Percentiles rank a stretch among this genome's conserved stretches.
phyloP scores from a whole-genome alignment of 192 early-diverging fungal genomes.

The Mortierella hygrophila region DNA sequence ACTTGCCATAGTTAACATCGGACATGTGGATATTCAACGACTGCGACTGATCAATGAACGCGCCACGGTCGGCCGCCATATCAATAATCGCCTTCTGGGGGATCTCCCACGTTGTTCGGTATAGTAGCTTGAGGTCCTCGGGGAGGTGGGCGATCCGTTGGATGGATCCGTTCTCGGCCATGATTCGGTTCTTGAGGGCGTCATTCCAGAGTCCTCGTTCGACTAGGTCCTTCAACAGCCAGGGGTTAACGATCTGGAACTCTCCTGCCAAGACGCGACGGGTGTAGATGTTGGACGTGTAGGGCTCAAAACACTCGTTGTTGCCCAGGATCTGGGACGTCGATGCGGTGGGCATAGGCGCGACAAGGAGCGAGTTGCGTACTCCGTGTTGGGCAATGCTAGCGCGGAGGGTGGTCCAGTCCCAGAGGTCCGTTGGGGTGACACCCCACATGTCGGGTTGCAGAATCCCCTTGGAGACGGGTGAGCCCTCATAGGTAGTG shows the following conservation, averaged over 20 bases:
- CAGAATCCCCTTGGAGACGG: constrained; percentile 88
- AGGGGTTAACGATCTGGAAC: constrained; percentile 98
- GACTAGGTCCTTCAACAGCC: constrained; percentile 94
- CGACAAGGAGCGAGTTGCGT: constrained; percentile 94
- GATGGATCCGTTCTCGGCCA: constrained; percentile 90
- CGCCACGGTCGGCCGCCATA: constrained; percentile 97
- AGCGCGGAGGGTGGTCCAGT: constrained; percentile 89
- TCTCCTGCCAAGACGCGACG: constrained; percentile 96
- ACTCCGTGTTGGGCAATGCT: constrained; percentile 87
- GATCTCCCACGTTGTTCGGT: constrained; percentile 98
- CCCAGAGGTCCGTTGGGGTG: constrained; percentile 84
- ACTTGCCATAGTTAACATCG: constrained; percentile 92
- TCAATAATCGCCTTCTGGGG: constrained; percentile 90
- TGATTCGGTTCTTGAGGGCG: constrained; percentile 92
- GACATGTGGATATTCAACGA: constrained; percentile 95
- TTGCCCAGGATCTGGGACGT: constrained; percentile 97
- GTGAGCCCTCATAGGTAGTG: constrained; percentile 89
- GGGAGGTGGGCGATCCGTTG: constrained; percentile 84
- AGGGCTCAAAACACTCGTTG: constrained; percentile 98
- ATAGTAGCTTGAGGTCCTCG: constrained; percentile 86
- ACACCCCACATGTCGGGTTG: constrained; percentile 97
- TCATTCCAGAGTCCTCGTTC: constrained; percentile 95
- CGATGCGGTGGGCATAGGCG: constrained; percentile 98
- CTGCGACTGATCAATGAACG: constrained; percentile 98
- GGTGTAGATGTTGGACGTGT: constrained; percentile 96